A percentile compares a stretch with the other conserved stretches of the same genome.
These are phyloP conservation scores for Salix viminalis DNA, from an alignment of 345 rosid genomes.

Conservation along the genomic window DNA sequence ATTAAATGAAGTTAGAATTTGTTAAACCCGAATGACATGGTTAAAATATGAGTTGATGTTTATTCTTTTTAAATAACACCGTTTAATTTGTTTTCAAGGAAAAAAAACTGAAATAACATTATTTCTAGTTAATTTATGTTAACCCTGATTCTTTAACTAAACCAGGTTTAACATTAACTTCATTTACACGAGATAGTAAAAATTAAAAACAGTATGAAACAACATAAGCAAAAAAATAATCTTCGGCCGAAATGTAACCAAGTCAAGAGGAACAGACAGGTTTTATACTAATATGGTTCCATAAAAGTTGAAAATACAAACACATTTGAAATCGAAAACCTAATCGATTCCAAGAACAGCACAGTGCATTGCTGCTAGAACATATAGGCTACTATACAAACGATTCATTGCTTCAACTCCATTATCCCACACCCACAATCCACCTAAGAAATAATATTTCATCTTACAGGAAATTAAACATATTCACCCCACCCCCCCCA, in stretches of 20 bases:
- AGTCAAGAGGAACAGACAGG: not conserved
- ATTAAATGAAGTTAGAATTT: no score
- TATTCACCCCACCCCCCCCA: no score
- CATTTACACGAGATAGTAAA: no score
- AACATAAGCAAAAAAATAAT: not conserved
- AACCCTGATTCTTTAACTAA: no score
- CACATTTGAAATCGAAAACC: conserved; percentile 16
- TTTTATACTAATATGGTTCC: conserved; percentile 13
- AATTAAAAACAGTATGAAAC: not conserved
- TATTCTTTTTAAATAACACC: no score
- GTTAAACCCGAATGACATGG: no score
- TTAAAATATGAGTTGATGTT: no score
- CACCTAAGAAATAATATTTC: not conserved
- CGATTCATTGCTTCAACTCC: conserved; percentile 17
- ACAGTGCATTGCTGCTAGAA: not conserved
- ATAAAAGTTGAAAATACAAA: conserved; percentile 12
- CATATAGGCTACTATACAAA: conserved; percentile 8
- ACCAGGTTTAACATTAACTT: no score
- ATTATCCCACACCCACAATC: not conserved
- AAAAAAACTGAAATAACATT: no score
- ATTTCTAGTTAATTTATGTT: no score
- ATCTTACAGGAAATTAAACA: conserved; percentile 1
- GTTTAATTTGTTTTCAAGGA: no score
- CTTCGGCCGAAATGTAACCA: not conserved
- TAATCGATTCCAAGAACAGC: conserved; percentile 15